Conservation (phyloP, 805 yeast genomes). For the Saccharomycopsis malanga region DNA sequence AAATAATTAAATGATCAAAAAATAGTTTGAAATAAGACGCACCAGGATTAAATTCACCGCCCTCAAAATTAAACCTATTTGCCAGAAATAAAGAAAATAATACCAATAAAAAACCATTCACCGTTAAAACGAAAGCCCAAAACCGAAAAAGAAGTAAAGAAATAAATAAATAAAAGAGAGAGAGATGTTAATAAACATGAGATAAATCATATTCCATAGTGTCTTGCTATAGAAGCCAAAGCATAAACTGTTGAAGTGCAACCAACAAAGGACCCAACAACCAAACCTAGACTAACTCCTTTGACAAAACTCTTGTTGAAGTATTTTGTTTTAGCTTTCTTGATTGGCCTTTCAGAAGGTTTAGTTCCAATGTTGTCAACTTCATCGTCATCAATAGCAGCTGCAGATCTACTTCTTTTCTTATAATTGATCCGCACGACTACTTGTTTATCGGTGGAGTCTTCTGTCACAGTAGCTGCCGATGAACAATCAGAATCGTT, state of each 20-base stretch:
- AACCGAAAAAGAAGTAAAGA: conserved; percentile 2
- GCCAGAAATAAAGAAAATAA: neutral
- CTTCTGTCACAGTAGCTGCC: neutral
- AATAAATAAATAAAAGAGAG: neutral
- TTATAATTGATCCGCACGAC: conserved; percentile 2
- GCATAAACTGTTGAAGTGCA: conserved; percentile 15
- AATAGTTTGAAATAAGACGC: too few relatives aligned
- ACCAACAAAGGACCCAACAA: conserved; percentile 15
- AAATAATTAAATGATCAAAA: too few relatives aligned
- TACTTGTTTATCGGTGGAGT: neutral
- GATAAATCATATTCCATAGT: neutral
- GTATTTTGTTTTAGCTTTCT: neutral
- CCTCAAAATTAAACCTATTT: too few relatives aligned
- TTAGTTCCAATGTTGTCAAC: neutral
- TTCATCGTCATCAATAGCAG: conserved; percentile 6
- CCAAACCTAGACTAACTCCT: conserved; percentile 16
- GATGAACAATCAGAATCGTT: neutral
- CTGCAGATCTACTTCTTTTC: conserved; percentile 5
- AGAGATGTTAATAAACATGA: neutral
- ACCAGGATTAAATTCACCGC: too few relatives aligned
- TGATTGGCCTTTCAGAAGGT: neutral
- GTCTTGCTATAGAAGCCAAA: conserved; percentile 8
- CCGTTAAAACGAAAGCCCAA: neutral
- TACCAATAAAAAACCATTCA: neutral
- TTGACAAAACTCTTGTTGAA: conserved; percentile 4